Conservation (phyloP, 164 flowering plant species). For the Annona cherimola region DNA sequence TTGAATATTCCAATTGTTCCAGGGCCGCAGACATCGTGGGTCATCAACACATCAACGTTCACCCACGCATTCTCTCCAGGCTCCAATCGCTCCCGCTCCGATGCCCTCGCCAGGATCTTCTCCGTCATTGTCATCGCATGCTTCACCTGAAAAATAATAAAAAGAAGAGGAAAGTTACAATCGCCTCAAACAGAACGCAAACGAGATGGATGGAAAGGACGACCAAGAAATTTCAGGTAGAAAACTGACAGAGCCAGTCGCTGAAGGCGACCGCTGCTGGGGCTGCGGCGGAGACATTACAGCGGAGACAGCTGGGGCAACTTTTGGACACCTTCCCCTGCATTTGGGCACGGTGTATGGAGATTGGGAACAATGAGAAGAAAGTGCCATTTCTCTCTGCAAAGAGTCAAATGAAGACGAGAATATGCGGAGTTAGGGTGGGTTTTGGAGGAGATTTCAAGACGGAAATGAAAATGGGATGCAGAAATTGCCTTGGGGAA, state of each 20-base stretch:
- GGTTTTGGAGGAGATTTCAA: not conserved
- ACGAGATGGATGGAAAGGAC: not conserved
- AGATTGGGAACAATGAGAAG: constrained; percentile 38
- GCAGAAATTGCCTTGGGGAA: constrained; percentile 22
- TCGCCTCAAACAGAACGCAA: not conserved
- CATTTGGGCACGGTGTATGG: constrained; percentile 21
- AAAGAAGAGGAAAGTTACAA: not conserved
- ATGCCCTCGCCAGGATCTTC: constrained; percentile 86
- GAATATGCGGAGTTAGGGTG: not conserved
- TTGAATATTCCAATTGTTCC: constrained; percentile 88
- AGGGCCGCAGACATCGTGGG: constrained; percentile 99
- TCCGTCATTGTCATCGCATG: constrained; percentile 94
- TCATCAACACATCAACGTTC: constrained; percentile 90
- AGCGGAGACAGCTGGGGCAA: constrained; percentile 51
- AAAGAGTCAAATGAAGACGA: not conserved
- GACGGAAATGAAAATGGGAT: too few species aligned
- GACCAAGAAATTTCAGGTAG: not conserved
- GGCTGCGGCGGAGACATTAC: constrained; percentile 82
- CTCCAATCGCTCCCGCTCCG: constrained; percentile 62
- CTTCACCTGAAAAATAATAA: constrained; percentile 52
- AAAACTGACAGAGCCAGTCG: constrained; percentile 74
- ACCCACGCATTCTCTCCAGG: constrained; percentile 99
- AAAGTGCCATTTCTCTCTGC: constrained; percentile 44
- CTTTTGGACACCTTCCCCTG: constrained; percentile 34
- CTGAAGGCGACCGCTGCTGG: constrained; percentile 61